These are phyloP conservation scores for Pyrus pyrifolia DNA, from an alignment of 306 rosid genomes.

Conservation along the genomic window DNA sequence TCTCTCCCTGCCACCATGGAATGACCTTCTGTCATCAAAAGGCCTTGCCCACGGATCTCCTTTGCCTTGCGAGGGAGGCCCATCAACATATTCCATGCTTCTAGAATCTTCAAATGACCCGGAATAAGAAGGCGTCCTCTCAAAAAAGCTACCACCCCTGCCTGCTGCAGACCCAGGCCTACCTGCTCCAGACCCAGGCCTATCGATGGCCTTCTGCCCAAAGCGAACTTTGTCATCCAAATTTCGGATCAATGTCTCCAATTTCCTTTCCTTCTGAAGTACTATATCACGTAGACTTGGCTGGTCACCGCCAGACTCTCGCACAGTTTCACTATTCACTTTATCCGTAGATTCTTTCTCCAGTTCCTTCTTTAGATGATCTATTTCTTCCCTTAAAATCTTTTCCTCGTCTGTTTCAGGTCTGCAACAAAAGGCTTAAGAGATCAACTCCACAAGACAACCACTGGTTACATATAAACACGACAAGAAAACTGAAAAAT, in stretches of 20 bases:
- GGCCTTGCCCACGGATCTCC: conserved; percentile 65
- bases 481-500: not conserved
- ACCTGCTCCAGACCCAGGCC: conserved; percentile 39
- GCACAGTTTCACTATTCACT: conserved; percentile 34
- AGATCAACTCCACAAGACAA: conserved; percentile 17
- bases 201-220: conserved; percentile 78
- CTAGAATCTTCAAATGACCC: conserved; percentile 75
- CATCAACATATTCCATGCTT: conserved; percentile 53
- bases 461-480: not conserved
- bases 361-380: conserved; percentile 57
- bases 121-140: conserved; percentile 66
- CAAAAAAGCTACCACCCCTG: conserved; percentile 41
- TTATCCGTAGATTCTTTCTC: conserved; percentile 36
- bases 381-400: conserved; percentile 72
- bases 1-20: conserved; percentile 64
- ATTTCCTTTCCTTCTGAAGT: conserved; percentile 54
- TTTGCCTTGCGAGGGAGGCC: conserved; percentile 76
- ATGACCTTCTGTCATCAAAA: conserved; percentile 67
- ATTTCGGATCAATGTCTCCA: conserved; percentile 59
- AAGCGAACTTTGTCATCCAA: conserved; percentile 90
- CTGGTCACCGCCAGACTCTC: conserved; percentile 42
- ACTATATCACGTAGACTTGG: conserved; percentile 23
- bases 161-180: conserved; percentile 13
- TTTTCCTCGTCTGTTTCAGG: conserved; percentile 69
- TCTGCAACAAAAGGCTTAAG: conserved; percentile 43